phyloP scores from a whole-genome alignment of 2,329 filamentous ascomycete species.

The Curvularia lunata region DNA sequence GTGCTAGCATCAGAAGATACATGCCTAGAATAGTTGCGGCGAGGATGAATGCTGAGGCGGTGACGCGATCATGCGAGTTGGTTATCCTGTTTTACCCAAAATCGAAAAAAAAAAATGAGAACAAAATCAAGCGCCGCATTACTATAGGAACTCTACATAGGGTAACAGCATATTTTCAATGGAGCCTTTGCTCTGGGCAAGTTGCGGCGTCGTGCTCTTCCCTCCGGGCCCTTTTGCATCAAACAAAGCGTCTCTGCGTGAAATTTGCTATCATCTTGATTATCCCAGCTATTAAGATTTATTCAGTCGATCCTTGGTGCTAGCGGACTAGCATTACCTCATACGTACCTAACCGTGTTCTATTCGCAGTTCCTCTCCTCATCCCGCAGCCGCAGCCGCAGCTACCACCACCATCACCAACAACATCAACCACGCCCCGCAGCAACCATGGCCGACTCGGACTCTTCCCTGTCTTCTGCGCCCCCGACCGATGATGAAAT shows the following conservation, averaged over 20 bases:
- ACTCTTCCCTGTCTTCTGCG: conserved; percentile 63
- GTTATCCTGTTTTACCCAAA: background rate
- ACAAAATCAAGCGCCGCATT: background rate
- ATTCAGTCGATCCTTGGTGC: conserved; percentile 29
- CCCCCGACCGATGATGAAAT: conserved; percentile 66
- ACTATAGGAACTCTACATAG: conserved; percentile 7
- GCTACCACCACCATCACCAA: conserved; percentile 34
- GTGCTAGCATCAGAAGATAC: background rate
- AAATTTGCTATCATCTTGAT: conserved; percentile 8
- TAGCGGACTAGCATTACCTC: conserved; percentile 48
- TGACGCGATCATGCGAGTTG: background rate
- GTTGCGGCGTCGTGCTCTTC: background rate
- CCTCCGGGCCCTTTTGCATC: background rate
- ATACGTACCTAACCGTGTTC: conserved; percentile 42
- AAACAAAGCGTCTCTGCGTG: conserved; percentile 1
- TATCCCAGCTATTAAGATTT: conserved; percentile 22
- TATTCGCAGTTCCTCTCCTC: conserved; percentile 33
- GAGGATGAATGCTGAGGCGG: background rate
- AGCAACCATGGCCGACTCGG: conserved; percentile 60
- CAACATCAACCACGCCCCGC: conserved; percentile 27
- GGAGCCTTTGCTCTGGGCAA: background rate
- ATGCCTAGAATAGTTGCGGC: background rate
- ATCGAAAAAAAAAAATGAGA: background rate
- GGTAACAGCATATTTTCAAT: background rate
- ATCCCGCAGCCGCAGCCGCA: conserved; percentile 24